Evolutionary conservation across 805 yeast genomes (phyloP).

Genomic region (Saccharomycopsis microspora): DNA sequence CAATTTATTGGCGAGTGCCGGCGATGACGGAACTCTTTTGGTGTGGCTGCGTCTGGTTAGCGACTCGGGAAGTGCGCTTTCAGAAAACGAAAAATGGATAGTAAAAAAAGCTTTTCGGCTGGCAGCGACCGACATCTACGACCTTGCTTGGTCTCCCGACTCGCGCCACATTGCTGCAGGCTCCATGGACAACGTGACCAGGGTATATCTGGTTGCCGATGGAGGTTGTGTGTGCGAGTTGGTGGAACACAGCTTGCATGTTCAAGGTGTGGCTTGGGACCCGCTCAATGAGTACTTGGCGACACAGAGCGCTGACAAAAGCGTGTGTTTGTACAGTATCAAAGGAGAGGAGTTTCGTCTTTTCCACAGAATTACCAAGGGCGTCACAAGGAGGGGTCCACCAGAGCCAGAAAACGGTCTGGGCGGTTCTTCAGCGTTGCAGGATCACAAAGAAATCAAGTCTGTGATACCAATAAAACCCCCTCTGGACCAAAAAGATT

Average conservation of each 20-base stretch:
- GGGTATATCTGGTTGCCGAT: slow-evolving; percentile 48
- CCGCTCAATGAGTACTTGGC: slow-evolving; percentile 69
- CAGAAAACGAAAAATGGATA: slow-evolving; percentile 65
- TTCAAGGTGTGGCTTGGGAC: slow-evolving; percentile 96
- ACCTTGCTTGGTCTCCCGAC: slow-evolving; percentile 88
- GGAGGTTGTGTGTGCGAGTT: slow-evolving; percentile 50
- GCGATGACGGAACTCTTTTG: slow-evolving; percentile 87
- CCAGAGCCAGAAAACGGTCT: too few relatives aligned
- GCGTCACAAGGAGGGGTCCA: too few relatives aligned
- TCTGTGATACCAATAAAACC: too few relatives aligned
- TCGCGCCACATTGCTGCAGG: slow-evolving; percentile 71
- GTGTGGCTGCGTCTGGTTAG: slow-evolving; percentile 59
- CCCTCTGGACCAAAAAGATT: slow-evolving; percentile 7
- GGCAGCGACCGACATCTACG: slow-evolving; percentile 72
- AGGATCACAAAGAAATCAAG: background rate
- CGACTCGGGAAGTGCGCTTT: slow-evolving; percentile 13
- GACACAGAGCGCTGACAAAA: slow-evolving; percentile 84
- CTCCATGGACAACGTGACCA: slow-evolving; percentile 77
- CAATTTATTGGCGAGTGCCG: slow-evolving; percentile 70
- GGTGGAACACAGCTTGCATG: slow-evolving; percentile 75
- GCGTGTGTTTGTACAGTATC: slow-evolving; percentile 58
- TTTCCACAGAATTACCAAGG: too few relatives aligned
- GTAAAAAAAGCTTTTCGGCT: slow-evolving; percentile 47
- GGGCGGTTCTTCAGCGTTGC: too few relatives aligned
- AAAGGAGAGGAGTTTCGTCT: slow-evolving; percentile 4